Percentiles rank a stretch among this genome's conserved stretches.
phyloP scores from a whole-genome alignment of 1,139 yeast species.

The Taphrina flavorubra region DNA sequence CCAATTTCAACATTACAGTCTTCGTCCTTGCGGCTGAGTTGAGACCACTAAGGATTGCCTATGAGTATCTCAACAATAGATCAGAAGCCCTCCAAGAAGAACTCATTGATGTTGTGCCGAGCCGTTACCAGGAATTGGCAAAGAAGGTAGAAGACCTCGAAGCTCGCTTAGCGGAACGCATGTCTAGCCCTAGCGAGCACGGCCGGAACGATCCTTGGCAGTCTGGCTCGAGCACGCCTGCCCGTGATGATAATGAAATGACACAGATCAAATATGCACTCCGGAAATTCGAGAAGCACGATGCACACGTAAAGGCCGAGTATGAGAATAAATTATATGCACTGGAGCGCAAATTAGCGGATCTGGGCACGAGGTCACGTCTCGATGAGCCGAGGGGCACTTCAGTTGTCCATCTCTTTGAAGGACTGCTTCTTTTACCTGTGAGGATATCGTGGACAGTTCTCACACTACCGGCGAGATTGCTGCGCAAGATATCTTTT shows the following conservation, averaged over 20 bases:
- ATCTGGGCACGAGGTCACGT: constrained; percentile 8
- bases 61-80: constrained; percentile 15
- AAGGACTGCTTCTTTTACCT: constrained; percentile 11
- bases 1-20: constrained; percentile 45
- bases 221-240: background rate
- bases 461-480: constrained; percentile 20
- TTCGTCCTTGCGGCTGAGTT: constrained; percentile 44
- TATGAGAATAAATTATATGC: constrained; percentile 19
- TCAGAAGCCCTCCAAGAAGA: constrained; percentile 35
- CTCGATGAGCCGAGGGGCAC: background rate
- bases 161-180: constrained; percentile 9
- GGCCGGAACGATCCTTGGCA: background rate
- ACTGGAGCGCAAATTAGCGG: constrained; percentile 24
- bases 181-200: background rate
- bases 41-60: constrained; percentile 35
- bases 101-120: constrained; percentile 24
- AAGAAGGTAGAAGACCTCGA: constrained; percentile 1
- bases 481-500: background rate
- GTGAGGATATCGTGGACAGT: background rate
- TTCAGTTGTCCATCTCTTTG: background rate
- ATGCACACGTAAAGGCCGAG: constrained; percentile 14
- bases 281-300: constrained; percentile 29
- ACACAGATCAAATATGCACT: constrained; percentile 25
- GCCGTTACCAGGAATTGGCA: constrained; percentile 18
- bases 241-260: constrained; percentile 8